Evolutionary conservation across 2,329 filamentous ascomycete genomes (phyloP).

Genomic region (Curvularia sp.): DNA sequence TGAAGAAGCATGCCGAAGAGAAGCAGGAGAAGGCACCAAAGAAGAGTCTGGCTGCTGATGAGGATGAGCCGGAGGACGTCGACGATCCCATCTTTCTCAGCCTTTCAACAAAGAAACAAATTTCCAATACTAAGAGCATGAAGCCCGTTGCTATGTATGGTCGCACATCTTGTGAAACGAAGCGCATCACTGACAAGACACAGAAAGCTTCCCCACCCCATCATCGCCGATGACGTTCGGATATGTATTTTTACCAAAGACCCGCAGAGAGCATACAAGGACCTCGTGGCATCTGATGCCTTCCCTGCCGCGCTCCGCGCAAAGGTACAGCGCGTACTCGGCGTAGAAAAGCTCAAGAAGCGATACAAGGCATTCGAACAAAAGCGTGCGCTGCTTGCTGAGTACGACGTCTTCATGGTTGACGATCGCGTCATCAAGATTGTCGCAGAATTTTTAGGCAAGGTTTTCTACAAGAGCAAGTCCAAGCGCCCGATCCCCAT

Average conservation of each 20-base stretch:
- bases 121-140: slow-evolving; percentile 75
- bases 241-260: slow-evolving; percentile 88
- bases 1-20: slow-evolving; percentile 58
- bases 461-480: slow-evolving; percentile 87
- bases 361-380: slow-evolving; percentile 91
- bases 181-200: slow-evolving; percentile 21
- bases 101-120: slow-evolving; percentile 70
- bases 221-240: slow-evolving; percentile 70
- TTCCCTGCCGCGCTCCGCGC: slow-evolving; percentile 58
- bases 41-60: slow-evolving; percentile 60
- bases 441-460: slow-evolving; percentile 81
- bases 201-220: slow-evolving; percentile 71
- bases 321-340: slow-evolving; percentile 70
- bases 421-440: slow-evolving; percentile 81
- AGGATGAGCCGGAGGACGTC: slow-evolving; percentile 55
- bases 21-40: slow-evolving; percentile 59
- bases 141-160: slow-evolving; percentile 79
- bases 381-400: slow-evolving; percentile 74
- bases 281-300: slow-evolving; percentile 76
- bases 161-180: neutral
- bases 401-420: slow-evolving; percentile 93
- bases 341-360: slow-evolving; percentile 82
- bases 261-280: slow-evolving; percentile 86
- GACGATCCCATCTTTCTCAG: slow-evolving; percentile 66
- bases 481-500: slow-evolving; percentile 88